phyloP scores from a whole-genome alignment of 2,329 filamentous ascomycete species.

The Xylaria sp. region DNA sequence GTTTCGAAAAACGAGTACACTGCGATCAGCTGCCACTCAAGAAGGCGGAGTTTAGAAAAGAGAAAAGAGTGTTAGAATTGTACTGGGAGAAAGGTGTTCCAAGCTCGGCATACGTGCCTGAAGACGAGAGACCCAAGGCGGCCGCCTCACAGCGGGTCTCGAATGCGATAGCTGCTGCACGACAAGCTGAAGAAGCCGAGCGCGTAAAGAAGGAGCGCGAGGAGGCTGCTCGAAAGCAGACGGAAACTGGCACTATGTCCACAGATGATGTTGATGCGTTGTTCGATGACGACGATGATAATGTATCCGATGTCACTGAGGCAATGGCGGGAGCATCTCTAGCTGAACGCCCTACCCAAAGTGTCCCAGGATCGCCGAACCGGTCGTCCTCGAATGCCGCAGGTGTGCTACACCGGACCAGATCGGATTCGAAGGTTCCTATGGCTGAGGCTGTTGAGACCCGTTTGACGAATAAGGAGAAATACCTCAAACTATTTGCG shows the following conservation, averaged over 20 bases:
- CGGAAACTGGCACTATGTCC: constrained; percentile 93
- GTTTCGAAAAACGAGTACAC: constrained; percentile 99
- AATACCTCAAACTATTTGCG: constrained; percentile 90
- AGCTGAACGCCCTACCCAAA: constrained; percentile 90
- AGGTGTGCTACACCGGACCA: constrained; percentile 82
- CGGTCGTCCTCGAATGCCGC: constrained; percentile 75
- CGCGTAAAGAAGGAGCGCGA: constrained; percentile 86
- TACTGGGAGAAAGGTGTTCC: constrained; percentile 99
- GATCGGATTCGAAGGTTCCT: constrained; percentile 92
- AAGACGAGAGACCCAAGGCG: constrained; percentile 94
- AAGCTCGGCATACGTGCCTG: constrained; percentile 93
- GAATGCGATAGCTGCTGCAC: constrained; percentile 79
- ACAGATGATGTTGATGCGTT: constrained; percentile 94
- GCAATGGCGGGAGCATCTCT: constrained; percentile 91
- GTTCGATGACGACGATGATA: constrained; percentile 93
- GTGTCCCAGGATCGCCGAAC: constrained; percentile 90
- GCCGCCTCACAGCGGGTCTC: constrained; percentile 77
- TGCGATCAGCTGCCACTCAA: constrained; percentile 97
- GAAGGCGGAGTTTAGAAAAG: constrained; percentile 99
- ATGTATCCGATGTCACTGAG: constrained; percentile 88
- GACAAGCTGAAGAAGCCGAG: constrained; percentile 84
- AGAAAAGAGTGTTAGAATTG: constrained; percentile 90
- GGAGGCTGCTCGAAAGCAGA: constrained; percentile 91
- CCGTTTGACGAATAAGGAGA: constrained; percentile 92
- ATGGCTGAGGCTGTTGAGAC: constrained; percentile 79